phyloP scores from a whole-genome alignment of 306 rosid genomes.

The Medicago truncatula region MtrunA17r5.0-ANR NC_053042.1:56550501-56551000 shows the following conservation, averaged over 20 bases:
- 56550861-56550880: conserved; percentile 80
- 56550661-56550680: conserved; percentile 43
- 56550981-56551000: conserved; percentile 83
- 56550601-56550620: neutral
- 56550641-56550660: conserved; percentile 27
- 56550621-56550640: conserved; percentile 17
- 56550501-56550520: neutral
- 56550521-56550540: conserved; percentile 29
- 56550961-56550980: conserved; percentile 68
- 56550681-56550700: conserved; percentile 37
- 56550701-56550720: conserved; percentile 59
- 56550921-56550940: conserved; percentile 48
- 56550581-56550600: conserved; percentile 17
- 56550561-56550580: conserved; percentile 23
- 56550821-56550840: conserved; percentile 99
- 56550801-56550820: conserved; percentile 47
- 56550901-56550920: conserved; percentile 49
- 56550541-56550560: conserved; percentile 26
- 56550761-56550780: conserved; percentile 12
- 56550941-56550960: conserved; percentile 40
- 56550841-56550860: conserved; percentile 92
- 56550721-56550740: conserved; percentile 70
- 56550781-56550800: conserved; percentile 31
- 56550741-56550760: conserved; percentile 30
- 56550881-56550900: conserved; percentile 74